Base-by-base conservation (phyloP, 352 stramenopile genomes). In the Salisapilia sapeloensis region DNA sequence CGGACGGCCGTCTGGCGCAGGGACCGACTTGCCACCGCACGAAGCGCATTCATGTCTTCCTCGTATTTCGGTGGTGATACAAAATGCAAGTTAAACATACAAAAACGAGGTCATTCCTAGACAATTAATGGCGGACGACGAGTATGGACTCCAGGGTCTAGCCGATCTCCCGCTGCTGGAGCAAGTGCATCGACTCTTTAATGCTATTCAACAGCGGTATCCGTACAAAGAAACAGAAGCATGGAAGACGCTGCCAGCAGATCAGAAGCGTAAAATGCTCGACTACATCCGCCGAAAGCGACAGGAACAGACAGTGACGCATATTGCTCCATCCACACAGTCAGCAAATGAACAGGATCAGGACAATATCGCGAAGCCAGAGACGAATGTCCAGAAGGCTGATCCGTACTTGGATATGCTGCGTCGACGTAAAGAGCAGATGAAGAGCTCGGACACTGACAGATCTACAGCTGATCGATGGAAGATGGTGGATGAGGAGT, bases 381-480 rank as follows among this genome's bases (percentile, higher is more conserved):
- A 38, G 9, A 38, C 29, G 4, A 8, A 25, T 13, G 14, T 39
- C 11, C 46, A 63, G 33, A 77, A 62, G 42, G 54, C 51, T 2
- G 72, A 87, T 33, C 60, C 60, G 29, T 87, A 87, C 40, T 46
- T 87, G 20, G 52, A 78, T 36, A 87, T 87, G 69, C 51, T 87
- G 18, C 69, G 82, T 46, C 69, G 70, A 18, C 54, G 72, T 13
- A 77, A 37, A 14, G 46, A 81, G 37, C 53, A 48, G n/a, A 58
- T 47, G 1, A 29, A 72, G 35, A 43, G 36, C 25, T 36, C 40
- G n/a, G 27, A 44, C 12, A 50, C 53, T 22, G 41, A 50, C 29
- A 66, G 38, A 26, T 51, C 42, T 38, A 66, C 60, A 10, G 46
- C 64, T n/a, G n/a, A n/a, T 19, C 59, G 70, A 11, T 86, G 70